These are phyloP conservation scores for Castanea crenata DNA, from an alignment of 306 rosid genomes.

Conservation along the genomic window DNA sequence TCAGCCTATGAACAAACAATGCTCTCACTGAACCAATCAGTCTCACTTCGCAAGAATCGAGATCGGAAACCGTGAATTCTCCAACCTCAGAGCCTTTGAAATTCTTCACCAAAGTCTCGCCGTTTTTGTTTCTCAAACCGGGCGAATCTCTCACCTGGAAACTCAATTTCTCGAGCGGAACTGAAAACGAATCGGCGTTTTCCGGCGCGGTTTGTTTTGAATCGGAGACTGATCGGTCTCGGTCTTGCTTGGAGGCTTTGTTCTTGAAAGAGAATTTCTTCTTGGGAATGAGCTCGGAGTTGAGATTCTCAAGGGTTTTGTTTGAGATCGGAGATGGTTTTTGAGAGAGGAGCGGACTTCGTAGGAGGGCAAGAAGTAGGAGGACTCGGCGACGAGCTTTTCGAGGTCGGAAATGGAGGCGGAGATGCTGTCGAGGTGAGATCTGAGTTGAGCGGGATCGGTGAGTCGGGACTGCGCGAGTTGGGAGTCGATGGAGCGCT, in stretches of 20 bases:
- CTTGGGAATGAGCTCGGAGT: slow-evolving; percentile 53
- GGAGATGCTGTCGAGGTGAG: slow-evolving; percentile 52
- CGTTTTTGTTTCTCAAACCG: slow-evolving; percentile 51
- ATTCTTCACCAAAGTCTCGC: slow-evolving; percentile 43
- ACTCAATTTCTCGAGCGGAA: slow-evolving; percentile 12
- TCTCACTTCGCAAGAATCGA: slow-evolving; percentile 83
- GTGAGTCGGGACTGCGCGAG: slow-evolving; percentile 38
- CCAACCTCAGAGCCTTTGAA: slow-evolving; percentile 60
- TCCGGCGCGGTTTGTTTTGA: neutral
- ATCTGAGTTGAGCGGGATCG: slow-evolving; percentile 36
- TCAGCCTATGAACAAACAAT: slow-evolving; percentile 65
- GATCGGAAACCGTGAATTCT: slow-evolving; percentile 73
- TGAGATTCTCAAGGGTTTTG: slow-evolving; percentile 46
- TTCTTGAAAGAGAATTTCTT: slow-evolving; percentile 75
- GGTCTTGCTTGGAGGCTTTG: slow-evolving; percentile 50
- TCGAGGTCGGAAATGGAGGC: slow-evolving; percentile 69
- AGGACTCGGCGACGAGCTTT: slow-evolving; percentile 72
- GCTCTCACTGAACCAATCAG: slow-evolving; percentile 64
- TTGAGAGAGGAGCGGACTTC: slow-evolving; percentile 80
- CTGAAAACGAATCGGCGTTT: neutral
- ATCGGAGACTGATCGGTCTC: slow-evolving; percentile 3
- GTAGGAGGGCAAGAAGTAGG: slow-evolving; percentile 69
- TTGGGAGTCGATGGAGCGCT: slow-evolving; percentile 50
- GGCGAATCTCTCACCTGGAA: slow-evolving; percentile 49
- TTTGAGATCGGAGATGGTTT: slow-evolving; percentile 53